phyloP scores from a whole-genome alignment of 148 eudicot species.

The Fagopyrum homotropicum region DNA sequence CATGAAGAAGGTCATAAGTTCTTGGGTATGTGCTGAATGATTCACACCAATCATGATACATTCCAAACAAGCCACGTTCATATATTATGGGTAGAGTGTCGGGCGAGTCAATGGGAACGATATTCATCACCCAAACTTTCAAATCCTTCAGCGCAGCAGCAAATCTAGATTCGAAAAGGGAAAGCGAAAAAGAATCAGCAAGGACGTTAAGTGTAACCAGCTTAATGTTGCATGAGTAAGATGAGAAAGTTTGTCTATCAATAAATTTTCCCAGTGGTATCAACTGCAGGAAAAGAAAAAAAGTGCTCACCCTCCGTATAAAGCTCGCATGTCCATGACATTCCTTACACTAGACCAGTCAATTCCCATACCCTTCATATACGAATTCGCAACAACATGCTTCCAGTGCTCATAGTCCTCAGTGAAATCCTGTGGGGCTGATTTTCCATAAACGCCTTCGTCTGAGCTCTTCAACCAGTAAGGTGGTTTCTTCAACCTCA shows the following conservation, averaged over 20 bases:
- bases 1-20: conserved; percentile 14
- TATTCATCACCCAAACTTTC: conserved; percentile 75
- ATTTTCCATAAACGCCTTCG: conserved; percentile 56
- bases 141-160: conserved; percentile 68
- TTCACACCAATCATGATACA: conserved; percentile 16
- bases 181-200: conserved; percentile 21
- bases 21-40: conserved; percentile 17
- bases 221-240: neutral
- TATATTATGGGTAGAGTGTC: conserved; percentile 16
- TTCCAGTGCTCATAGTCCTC: conserved; percentile 62
- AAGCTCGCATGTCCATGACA: conserved; percentile 78
- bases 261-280: neutral
- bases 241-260: no score
- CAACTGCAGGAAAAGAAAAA: neutral
- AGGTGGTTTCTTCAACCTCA: conserved; percentile 48
- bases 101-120: conserved; percentile 16
- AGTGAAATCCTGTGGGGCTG: conserved; percentile 57
- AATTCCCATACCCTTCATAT: conserved; percentile 59
- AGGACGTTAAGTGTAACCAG: neutral
- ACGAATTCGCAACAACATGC: conserved; percentile 41
- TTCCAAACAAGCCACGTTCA: conserved; percentile 15
- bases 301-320: conserved; percentile 64
- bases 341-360: conserved; percentile 63
- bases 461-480: conserved; percentile 55
- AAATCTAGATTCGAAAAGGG: conserved; percentile 40